A percentile compares a stretch with the other conserved stretches of the same genome.
phyloP scores from a whole-genome alignment of 2,329 filamentous ascomycete genomes.

The Clarireedia monteithiana region DNA sequence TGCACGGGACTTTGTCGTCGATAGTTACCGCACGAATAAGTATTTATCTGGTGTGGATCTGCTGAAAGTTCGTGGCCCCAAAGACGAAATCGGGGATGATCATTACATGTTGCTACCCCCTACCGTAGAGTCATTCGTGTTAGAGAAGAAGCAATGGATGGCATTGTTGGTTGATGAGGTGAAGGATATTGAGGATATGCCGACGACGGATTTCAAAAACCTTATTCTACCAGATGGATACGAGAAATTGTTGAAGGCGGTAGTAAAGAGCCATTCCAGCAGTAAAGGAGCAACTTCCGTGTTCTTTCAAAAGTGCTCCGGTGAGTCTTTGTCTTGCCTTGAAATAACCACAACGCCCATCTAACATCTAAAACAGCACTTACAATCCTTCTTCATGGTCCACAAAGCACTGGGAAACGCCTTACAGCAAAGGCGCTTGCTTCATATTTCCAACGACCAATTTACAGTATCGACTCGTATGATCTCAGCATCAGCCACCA shows the following conservation, averaged over 20 bases:
- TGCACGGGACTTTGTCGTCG: background rate
- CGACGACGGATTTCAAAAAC: background rate
- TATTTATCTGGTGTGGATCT: background rate
- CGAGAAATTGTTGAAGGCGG: background rate
- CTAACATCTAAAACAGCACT: background rate
- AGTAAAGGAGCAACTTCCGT: fast-evolving
- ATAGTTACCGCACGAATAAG: background rate
- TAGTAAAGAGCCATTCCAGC: background rate
- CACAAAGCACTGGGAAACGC: background rate
- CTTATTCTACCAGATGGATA: background rate
- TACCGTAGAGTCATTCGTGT: background rate
- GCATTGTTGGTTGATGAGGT: background rate
- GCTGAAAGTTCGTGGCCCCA: background rate
- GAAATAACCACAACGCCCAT: background rate
- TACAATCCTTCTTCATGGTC: slow-evolving; percentile 1
- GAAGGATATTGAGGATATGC: background rate
- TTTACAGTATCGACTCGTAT: background rate
- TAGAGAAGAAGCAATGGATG: background rate
- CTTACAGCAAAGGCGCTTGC: background rate
- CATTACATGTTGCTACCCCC: background rate
- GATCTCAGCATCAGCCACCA: background rate
- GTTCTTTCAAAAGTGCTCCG: background rate
- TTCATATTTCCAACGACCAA: background rate
- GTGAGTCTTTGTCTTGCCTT: background rate
- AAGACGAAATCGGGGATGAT: background rate